Base-by-base conservation (phyloP, 495 filamentous ascomycete species). In the Penicillium coffeae region DNA sequence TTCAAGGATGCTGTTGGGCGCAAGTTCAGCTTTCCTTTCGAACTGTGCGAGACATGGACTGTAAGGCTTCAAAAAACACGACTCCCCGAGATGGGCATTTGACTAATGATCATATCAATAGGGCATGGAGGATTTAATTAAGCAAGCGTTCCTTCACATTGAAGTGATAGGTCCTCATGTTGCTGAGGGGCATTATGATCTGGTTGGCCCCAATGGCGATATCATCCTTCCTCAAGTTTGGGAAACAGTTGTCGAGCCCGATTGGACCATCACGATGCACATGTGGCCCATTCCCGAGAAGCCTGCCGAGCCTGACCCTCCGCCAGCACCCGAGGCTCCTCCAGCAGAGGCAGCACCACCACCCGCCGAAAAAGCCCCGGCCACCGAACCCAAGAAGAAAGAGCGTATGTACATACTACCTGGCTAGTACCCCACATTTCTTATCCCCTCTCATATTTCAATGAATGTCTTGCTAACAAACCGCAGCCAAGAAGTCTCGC, bases 261-360 rank as follows among this genome's bases (percentile, higher is more conserved):
- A 91, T 62, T 95, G 88, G 89, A 75, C 79, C 33, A 86, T 96
- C 57, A 90, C 84, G 2, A 96, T 96, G 92, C 88, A 94, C 54
- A 93, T 96, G 89, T 96, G 91, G 91, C 90, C 92, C 4, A 86
- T 95, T 75, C 81, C 79, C 3, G 83, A 84, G 54, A 75, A 76
- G 44, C 72, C 74, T 12, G 72, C 72, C 40, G 62, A 63, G 13
- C 61, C 69, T 7, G 72, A 72, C 34, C 68, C 74, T 14, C 59
- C 64, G 16, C 58, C 60, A 6, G 48, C 50, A 3, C 48, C 62
- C 22, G 62, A 59, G 32, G 46, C 48, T 3, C 38, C 63, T 3
- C 50, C 65, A 3, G 51, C 57, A 14, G 34, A 19, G 15, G 13
- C 44, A 34, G 42, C 38, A 21, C 49, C 52, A 25, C 42, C 50